phyloP scores from a whole-genome alignment of 768 basidiomycete species.

The Stropharia rugosoannulata region DNA sequence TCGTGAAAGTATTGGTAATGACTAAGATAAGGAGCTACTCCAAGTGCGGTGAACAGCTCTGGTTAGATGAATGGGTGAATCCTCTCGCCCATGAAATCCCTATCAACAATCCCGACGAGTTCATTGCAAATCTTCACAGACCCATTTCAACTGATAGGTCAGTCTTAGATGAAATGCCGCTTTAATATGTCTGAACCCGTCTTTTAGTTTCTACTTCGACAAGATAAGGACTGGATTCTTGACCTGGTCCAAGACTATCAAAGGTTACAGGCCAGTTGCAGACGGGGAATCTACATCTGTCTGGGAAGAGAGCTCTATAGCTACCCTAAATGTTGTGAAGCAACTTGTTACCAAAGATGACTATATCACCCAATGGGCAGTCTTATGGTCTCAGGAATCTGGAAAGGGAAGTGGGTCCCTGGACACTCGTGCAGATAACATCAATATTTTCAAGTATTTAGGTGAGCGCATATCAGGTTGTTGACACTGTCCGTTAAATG shows the following conservation, averaged over 20 bases:
- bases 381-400: constrained; percentile 83
- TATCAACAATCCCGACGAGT: constrained; percentile 46
- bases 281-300: constrained; percentile 35
- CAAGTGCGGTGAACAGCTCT: constrained; percentile 59
- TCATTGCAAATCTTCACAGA: constrained; percentile 45
- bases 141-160: constrained; percentile 37
- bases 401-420: constrained; percentile 48
- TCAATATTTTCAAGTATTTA: constrained; percentile 38
- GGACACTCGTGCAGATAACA: constrained; percentile 56
- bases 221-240: constrained; percentile 79
- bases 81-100: constrained; percentile 50
- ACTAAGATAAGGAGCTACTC: constrained; percentile 80
- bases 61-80: constrained; percentile 72
- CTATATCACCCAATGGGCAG: constrained; percentile 61
- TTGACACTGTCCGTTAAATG: not conserved
- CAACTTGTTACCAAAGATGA: constrained; percentile 42
- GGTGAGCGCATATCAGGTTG: constrained; percentile 21
- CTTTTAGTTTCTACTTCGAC: constrained; percentile 62
- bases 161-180: constrained; percentile 9
- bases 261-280: constrained; percentile 50
- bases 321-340: constrained; percentile 51
- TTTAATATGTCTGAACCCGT: constrained; percentile 5
- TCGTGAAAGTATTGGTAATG: constrained; percentile 64
- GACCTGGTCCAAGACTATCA: constrained; percentile 63
- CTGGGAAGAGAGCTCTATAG: constrained; percentile 57